These are phyloP conservation scores for Ophiostoma sp. DNA, from an alignment of 2,329 filamentous ascomycete genomes.

Conservation along the genomic window DNA sequence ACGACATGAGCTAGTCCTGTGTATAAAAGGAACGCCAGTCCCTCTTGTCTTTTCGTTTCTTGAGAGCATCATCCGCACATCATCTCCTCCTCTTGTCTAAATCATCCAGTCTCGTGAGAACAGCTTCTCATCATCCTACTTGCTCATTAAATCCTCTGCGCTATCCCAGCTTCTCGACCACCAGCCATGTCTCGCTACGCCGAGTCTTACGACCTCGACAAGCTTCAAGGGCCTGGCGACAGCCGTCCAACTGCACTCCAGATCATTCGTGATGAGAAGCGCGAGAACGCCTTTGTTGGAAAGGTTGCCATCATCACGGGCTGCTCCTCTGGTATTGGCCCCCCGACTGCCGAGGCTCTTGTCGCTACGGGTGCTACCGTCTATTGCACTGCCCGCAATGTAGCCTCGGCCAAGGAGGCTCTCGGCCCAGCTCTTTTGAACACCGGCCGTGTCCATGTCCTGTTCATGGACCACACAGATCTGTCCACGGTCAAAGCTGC, in stretches of 20 bases:
- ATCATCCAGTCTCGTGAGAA: too few species aligned
- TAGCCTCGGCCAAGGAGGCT: background rate
- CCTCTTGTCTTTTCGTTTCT: background rate
- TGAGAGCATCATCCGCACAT: background rate
- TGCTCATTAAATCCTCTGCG: background rate
- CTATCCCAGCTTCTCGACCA: background rate
- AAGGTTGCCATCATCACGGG: background rate
- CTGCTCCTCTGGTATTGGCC: background rate
- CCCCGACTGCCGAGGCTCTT: background rate
- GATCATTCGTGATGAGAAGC: background rate
- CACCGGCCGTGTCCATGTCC: constrained; percentile 32
- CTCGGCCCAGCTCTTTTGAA: constrained; percentile 20
- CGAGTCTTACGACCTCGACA: background rate
- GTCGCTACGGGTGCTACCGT: constrained; percentile 36
- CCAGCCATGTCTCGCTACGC: background rate
- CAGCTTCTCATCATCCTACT: background rate
- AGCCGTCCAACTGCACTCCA: background rate
- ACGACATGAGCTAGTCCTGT: background rate
- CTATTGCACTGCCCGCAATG: constrained; percentile 29
- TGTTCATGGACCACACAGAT: constrained; percentile 31
- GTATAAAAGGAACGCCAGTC: background rate
- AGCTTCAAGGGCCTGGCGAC: background rate
- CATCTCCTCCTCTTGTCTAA: background rate
- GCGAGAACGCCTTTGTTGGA: background rate
- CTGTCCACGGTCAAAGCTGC: constrained; percentile 34